Evolutionary conservation across 768 basidiomycete genomes (phyloP).

Genomic region (Kwoniella sp.): DNA sequence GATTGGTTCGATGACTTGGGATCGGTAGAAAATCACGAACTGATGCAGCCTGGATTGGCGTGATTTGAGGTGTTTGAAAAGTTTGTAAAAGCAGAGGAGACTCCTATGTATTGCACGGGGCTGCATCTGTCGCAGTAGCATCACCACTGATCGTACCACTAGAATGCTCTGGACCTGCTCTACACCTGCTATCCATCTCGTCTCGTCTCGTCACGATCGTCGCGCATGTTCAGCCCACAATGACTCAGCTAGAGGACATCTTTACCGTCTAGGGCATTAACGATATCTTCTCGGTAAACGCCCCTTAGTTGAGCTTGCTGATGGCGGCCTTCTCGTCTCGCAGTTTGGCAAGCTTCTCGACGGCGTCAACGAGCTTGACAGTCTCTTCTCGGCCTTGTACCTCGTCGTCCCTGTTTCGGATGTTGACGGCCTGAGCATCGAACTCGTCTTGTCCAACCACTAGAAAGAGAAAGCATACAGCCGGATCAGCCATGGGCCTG

Average conservation of each 20-base stretch:
- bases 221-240: too few species aligned
- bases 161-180: not conserved
- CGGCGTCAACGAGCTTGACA: constrained; percentile 68
- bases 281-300: not conserved
- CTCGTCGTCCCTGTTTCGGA: constrained; percentile 95
- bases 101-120: not conserved
- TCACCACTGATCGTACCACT: not conserved
- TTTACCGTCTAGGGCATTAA: too few species aligned
- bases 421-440: constrained; percentile 82
- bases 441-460: constrained; percentile 95
- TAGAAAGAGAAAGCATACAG: constrained; percentile 50
- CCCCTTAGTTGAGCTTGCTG: constrained; percentile 60
- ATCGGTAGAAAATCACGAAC: not conserved
- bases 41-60: not conserved
- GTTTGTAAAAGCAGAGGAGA: not conserved
- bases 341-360: constrained; percentile 70
- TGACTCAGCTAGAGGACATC: too few species aligned
- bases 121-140: not conserved
- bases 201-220: too few species aligned
- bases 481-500: not conserved
- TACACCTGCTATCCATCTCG: not conserved
- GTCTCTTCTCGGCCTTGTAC: constrained; percentile 68
- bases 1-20: not conserved
- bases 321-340: constrained; percentile 65
- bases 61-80: too few species aligned